These are phyloP conservation scores for Larix kaempferi DNA, from an alignment of 75 land plant genomes.

Conservation along the genomic window DNA sequence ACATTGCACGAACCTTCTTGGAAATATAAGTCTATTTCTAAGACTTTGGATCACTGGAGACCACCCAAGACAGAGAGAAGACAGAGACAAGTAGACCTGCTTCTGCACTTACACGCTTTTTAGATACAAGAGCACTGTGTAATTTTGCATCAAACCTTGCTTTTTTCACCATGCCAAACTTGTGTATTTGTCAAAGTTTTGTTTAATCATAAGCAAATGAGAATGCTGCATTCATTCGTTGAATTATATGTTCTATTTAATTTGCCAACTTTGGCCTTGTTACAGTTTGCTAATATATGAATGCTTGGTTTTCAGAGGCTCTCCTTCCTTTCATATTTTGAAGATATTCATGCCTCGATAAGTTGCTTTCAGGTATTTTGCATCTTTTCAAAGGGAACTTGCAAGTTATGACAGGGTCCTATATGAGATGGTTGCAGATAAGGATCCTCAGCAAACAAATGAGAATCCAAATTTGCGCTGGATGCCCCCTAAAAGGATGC, in stretches of 20 bases:
- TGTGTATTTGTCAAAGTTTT: not conserved
- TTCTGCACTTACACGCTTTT: not conserved
- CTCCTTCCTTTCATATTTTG: not conserved
- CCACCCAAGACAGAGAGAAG: too few species aligned
- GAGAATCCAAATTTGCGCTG: constrained; percentile 34
- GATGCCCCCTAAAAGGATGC: constrained; percentile 48
- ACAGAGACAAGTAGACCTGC: too few species aligned
- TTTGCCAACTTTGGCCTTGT: not conserved
- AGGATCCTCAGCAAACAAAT: constrained; percentile 64
- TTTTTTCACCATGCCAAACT: not conserved
- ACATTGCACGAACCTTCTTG: too few species aligned
- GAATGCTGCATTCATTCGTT: not conserved
- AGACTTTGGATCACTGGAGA: too few species aligned
- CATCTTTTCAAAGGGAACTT: constrained; percentile 59
- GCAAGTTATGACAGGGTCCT: constrained; percentile 81
- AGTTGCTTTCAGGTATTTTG: constrained; percentile 71
- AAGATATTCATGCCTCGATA: not conserved
- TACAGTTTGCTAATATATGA: not conserved
- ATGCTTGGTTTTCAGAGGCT: too few species aligned
- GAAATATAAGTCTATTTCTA: too few species aligned
- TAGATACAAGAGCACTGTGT: not conserved
- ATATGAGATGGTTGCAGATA: constrained; percentile 98
- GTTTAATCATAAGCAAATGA: not conserved
- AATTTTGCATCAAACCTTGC: too few species aligned
- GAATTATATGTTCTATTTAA: not conserved